Conservation (phyloP, 441 rosid genomes). For the Codiaeum variegatum region DNA sequence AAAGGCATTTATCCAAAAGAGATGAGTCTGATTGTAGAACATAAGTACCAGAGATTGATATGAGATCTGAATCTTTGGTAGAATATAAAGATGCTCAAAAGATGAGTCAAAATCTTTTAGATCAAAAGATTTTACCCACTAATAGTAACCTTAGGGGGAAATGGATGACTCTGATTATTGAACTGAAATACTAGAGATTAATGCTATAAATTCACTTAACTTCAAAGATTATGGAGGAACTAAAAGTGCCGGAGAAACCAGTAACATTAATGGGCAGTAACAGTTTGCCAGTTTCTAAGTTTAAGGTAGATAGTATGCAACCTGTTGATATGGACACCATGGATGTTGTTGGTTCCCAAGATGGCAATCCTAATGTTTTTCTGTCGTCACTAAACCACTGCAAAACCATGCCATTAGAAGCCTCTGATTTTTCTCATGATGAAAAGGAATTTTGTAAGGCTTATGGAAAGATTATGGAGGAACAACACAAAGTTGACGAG, state of each 20-base stretch:
- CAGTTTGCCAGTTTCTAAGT: too few species aligned
- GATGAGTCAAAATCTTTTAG: slow-evolving; percentile 3
- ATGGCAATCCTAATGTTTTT: background rate
- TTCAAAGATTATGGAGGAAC: background rate
- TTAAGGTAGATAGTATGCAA: too few species aligned
- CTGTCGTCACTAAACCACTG: background rate
- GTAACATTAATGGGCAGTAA: too few species aligned
- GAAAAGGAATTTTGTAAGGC: background rate
- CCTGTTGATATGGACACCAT: too few species aligned
- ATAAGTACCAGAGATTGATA: background rate
- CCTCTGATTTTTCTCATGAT: background rate
- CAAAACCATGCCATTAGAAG: background rate
- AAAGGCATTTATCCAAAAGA: background rate
- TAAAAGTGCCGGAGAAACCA: background rate
- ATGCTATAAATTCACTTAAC: background rate
- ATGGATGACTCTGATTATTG: background rate
- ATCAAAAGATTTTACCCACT: too few species aligned
- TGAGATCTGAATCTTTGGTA: too few species aligned
- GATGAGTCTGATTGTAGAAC: background rate
- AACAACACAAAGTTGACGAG: background rate
- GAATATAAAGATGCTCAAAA: too few species aligned
- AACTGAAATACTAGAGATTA: background rate
- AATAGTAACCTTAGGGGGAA: background rate
- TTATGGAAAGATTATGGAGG: background rate
- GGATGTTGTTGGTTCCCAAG: background rate